Evolutionary conservation across 352 stramenopile species (phyloP), one percentile per base, ranked within the genome.

Genomic region (Aphanomyces euteiches): DNA sequence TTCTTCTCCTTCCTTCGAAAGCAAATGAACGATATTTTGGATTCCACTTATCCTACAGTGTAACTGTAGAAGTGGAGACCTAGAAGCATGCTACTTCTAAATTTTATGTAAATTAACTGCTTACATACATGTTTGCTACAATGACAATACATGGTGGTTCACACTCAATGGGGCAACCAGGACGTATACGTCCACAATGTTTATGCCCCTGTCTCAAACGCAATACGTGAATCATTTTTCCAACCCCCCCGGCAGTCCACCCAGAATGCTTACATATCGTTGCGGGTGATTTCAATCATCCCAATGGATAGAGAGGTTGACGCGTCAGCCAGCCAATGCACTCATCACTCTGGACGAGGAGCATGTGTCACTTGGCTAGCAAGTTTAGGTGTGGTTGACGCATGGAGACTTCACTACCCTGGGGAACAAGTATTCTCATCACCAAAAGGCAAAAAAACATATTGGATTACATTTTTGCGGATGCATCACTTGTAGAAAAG

Each of bases 391-490:
- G 61, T 75, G 12, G 37, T 63, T 2, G 74, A 76, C n/a, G 53
- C 58, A 1, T 75, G 72, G 72, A 70, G 60, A 8, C 15, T 66
- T 1, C 73, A 78, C 45, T 38, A 75, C 37, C 65, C 69, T 13
- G 13, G 66, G 1, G 15, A n/a, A n/a, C 48, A 28, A 48, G 66
- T 13, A 48, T 75, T 60, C 56, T 54, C 73, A 12, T 47, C 57
- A 7, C 68, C 69, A 19, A 10, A 65, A 28, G 63, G 48, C 36
- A 61, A 61, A n/a, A 41, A 73, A n/a, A n/a, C 34, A 56, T 69
- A 54, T 28, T 78, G 0, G 69, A 75, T 39, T 78, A 71, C 73
- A 61, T 76, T 13, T 56, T 78, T 5, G 36, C 73, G 5, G 21
- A 61, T 38, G 28, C 54, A 5, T 10, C 5, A n/a, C 21, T 61